Evolutionary conservation across 208 protist genomes (phyloP).

Genomic region (Histomonas meleagridis): DNA sequence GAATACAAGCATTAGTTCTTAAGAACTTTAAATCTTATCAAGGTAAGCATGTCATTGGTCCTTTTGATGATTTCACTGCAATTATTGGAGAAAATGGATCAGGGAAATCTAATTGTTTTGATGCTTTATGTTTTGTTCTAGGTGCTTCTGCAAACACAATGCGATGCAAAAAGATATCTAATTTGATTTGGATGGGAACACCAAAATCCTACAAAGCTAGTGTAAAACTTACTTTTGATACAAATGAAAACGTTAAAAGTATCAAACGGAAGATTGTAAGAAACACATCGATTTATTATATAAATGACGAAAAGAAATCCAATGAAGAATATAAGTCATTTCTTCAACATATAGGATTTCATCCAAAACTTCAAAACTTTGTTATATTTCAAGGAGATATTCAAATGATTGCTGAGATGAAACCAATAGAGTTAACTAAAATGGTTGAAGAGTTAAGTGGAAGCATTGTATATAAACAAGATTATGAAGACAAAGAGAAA

Average conservation of each 20-base stretch:
- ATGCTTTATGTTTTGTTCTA: constrained; percentile 6
- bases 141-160: background rate
- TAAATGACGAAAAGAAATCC: background rate
- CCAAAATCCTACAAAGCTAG: background rate
- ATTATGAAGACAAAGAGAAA: background rate
- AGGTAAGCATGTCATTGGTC: background rate
- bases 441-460: background rate
- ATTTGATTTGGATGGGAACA: background rate
- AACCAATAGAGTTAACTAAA: background rate
- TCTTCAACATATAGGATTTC: background rate
- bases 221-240: background rate
- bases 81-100: background rate
- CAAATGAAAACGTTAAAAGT: background rate
- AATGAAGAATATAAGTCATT: background rate
- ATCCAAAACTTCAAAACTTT: background rate
- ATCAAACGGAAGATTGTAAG: background rate
- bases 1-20: background rate
- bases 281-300: background rate
- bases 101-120: constrained; percentile 27
- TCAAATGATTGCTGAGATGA: background rate
- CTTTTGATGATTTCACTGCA: constrained; percentile 22
- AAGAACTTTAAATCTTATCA: background rate
- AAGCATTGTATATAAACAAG: background rate
- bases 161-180: background rate
- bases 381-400: background rate